Base-by-base conservation (phyloP, 768 basidiomycete genomes). In the Tricholoma bakamatsutake region DNA sequence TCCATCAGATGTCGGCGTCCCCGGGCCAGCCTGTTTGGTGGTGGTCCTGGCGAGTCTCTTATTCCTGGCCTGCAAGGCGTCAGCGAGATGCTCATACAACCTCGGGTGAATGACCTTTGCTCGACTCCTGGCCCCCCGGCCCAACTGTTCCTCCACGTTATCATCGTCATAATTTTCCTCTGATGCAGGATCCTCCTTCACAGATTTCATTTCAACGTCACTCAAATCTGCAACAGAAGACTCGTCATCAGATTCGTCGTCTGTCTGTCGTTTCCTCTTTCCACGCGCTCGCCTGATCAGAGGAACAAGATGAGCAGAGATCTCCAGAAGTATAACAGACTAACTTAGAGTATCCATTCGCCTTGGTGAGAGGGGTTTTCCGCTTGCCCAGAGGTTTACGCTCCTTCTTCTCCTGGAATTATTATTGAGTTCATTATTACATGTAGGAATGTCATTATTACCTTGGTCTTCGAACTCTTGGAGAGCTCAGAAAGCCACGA, bases 401-500 rank as follows among this genome's bases (percentile, higher is more conserved):
- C 30, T 85, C 80, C 57, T 75, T 80, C 59, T 73, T 72, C 59
- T 83, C 80, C 66, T 50, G 49, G 61, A 59, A 58, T 35, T 11
- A 12, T 27, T 15, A 42, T 52, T 49, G 34, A 18, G 18, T n/a
- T 18, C 53, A 35, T 24, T 6, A 40, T 43, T 55, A 61, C 18
- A 52, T 30, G 47, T 7, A 55, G 53, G 18, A 61, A 59, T 31
- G 54, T 53, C 8, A 55, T 59, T 2, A 64, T 45, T 40, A 74
- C 68, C 65, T 74, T 79, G 12, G 72, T 17, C 47, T 62, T 68
- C 42, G 69, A 66, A 53, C 66, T 67, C 37, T 73, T 74, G 28
- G 72, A 71, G 54, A 74, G 67, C 50, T 83, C 82, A 35, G 69
- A 73, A 5, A 93, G 66, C 84, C 86, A 87, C 15, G 68, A 59